phyloP scores from a whole-genome alignment of 2,329 filamentous ascomycete genomes.

The Colletotrichum sidae region DNA sequence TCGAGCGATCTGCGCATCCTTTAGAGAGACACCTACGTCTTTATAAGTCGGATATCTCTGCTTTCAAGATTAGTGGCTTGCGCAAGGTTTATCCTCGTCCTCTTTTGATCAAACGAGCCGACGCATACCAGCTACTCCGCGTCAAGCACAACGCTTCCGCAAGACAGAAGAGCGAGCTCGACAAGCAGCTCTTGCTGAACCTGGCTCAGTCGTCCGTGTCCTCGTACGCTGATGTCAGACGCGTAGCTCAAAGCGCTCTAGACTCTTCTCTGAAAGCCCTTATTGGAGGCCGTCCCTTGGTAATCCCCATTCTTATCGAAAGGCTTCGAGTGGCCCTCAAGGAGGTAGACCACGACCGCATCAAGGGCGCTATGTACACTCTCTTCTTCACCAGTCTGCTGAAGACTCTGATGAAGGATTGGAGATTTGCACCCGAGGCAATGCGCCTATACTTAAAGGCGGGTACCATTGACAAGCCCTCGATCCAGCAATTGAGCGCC shows the following conservation, averaged over 20 bases:
- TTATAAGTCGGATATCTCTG: conserved; percentile 86
- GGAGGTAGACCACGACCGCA: conserved; percentile 85
- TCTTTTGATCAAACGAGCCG: conserved; percentile 90
- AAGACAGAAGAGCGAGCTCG: conserved; percentile 88
- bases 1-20: conserved; percentile 93
- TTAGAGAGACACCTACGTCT: conserved; percentile 88
- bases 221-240: conserved; percentile 93
- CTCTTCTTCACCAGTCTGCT: conserved; percentile 88
- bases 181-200: conserved; percentile 86
- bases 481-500: conserved; percentile 88
- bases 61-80: conserved; percentile 94
- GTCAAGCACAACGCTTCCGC: conserved; percentile 92
- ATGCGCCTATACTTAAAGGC: conserved; percentile 92
- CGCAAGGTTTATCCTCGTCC: conserved; percentile 93
- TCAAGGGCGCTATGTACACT: conserved; percentile 95
- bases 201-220: conserved; percentile 91
- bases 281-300: conserved; percentile 86
- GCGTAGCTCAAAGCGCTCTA: conserved; percentile 89
- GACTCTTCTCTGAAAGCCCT: conserved; percentile 94
- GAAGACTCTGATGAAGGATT: conserved; percentile 89
- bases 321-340: conserved; percentile 83
- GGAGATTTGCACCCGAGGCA: conserved; percentile 92
- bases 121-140: conserved; percentile 95
- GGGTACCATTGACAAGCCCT: conserved; percentile 90
- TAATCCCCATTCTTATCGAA: conserved; percentile 88